Evolutionary conservation across 1,139 yeast genomes (phyloP).

Genomic region (Pichia sp.): DNA sequence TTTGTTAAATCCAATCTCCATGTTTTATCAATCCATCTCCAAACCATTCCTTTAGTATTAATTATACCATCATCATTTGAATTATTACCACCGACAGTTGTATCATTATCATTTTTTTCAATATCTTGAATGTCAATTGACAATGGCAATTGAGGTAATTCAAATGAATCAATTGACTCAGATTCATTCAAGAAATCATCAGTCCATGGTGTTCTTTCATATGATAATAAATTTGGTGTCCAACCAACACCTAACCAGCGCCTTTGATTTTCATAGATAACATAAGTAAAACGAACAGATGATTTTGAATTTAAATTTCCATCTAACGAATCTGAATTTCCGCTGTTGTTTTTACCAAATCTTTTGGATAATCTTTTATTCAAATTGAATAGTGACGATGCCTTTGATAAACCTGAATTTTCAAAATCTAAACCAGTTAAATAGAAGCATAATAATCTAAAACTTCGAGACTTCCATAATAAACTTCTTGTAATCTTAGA

Average conservation of each 20-base stretch:
- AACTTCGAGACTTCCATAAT: slow-evolving; percentile 73
- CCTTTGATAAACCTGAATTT: slow-evolving; percentile 35
- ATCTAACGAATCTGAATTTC: slow-evolving; percentile 7
- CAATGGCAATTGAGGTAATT: slow-evolving; percentile 53
- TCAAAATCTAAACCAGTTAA: slow-evolving; percentile 84
- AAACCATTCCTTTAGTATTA: slow-evolving; percentile 47
- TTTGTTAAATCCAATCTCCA: slow-evolving; percentile 90
- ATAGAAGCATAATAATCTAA: slow-evolving; percentile 68
- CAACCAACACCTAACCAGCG: slow-evolving; percentile 98
- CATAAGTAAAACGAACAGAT: slow-evolving; percentile 88
- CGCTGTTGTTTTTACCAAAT: slow-evolving; percentile 8
- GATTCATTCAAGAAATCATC: slow-evolving; percentile 90
- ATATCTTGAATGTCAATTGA: slow-evolving; percentile 14
- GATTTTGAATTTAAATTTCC: slow-evolving; percentile 20
- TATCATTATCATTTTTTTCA: slow-evolving; percentile 45
- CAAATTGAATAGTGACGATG: slow-evolving; percentile 29
- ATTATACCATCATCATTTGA: slow-evolving; percentile 4
- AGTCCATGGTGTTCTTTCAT: slow-evolving; percentile 95
- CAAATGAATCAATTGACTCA: slow-evolving; percentile 67
- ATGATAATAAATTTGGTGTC: slow-evolving; percentile 86
- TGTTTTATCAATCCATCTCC: slow-evolving; percentile 93
- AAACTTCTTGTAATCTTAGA: slow-evolving; percentile 74
- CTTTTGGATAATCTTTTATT: slow-evolving; percentile 30
- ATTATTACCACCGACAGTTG: too few relatives aligned
- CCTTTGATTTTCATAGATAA: slow-evolving; percentile 88